Conservation (phyloP, 2,329 filamentous ascomycete species). For the Xylariaceae sp. region DNA sequence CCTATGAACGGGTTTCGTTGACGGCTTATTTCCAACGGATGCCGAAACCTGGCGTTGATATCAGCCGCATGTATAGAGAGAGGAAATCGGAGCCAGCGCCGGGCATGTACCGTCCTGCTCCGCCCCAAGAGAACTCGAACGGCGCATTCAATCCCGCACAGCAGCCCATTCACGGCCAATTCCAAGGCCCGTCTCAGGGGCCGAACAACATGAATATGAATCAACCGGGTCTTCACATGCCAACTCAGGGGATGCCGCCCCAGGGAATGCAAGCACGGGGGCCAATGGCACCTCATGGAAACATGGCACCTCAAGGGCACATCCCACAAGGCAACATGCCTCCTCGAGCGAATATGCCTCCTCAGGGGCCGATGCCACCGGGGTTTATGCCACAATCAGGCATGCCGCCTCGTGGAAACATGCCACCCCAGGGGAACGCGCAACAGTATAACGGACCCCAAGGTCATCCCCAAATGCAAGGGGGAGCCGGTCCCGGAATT, state of each 20-base stretch:
- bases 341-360: neutral
- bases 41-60: neutral
- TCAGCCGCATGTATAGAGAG: constrained; percentile 12
- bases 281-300: neutral
- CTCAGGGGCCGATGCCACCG: no score
- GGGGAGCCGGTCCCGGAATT: no score
- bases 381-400: neutral
- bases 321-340: neutral
- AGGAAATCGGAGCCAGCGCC: constrained; percentile 5
- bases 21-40: no score
- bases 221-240: neutral
- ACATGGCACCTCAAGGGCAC: neutral
- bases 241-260: neutral
- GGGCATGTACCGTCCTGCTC: neutral
- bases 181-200: neutral
- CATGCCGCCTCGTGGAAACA: neutral
- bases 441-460: neutral
- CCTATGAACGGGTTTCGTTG: no score
- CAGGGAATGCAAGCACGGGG: no score
- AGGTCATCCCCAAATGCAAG: neutral
- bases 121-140: neutral
- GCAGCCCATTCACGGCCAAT: neutral
- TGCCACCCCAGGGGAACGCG: neutral
- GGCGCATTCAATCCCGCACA: neutral
- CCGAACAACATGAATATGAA: neutral